These are phyloP conservation scores for Suillus occidentalis DNA, from an alignment of 768 basidiomycete species.

Conservation along the genomic window DNA sequence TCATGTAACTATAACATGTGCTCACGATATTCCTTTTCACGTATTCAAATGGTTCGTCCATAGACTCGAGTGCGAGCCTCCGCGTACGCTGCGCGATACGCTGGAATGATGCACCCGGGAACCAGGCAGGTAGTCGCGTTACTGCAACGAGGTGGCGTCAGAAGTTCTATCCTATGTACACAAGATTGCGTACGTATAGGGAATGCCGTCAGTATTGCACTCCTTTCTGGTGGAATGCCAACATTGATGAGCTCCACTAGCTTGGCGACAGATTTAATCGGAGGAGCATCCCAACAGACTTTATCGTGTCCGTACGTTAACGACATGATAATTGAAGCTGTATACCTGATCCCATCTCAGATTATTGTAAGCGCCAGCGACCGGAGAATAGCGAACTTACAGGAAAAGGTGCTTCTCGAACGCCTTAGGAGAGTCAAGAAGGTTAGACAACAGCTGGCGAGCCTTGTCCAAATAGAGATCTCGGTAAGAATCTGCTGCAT, in stretches of 20 bases:
- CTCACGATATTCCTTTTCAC: slow-evolving; percentile 27
- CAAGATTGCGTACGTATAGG: slow-evolving; percentile 25
- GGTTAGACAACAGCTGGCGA: slow-evolving; percentile 16
- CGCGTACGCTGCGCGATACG: slow-evolving; percentile 17
- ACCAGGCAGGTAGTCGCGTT: slow-evolving; percentile 29
- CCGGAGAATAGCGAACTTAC: slow-evolving; percentile 9
- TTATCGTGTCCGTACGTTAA: slow-evolving; percentile 31
- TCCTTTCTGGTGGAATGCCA: slow-evolving; percentile 26
- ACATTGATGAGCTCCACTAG: slow-evolving; percentile 23
- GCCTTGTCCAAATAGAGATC: slow-evolving; percentile 25
- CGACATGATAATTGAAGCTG: slow-evolving; percentile 32
- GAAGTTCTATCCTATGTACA: background rate
- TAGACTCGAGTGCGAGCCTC: slow-evolving; percentile 21
- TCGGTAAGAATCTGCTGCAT: slow-evolving; percentile 20
- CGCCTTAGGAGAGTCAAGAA: slow-evolving; percentile 22
- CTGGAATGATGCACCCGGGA: slow-evolving; percentile 31
- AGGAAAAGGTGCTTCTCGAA: slow-evolving; percentile 27
- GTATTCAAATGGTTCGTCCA: slow-evolving; percentile 31
- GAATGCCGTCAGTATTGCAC: slow-evolving; percentile 27
- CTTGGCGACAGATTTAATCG: slow-evolving; percentile 23
- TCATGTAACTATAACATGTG: background rate
- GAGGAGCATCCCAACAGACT: slow-evolving; percentile 25
- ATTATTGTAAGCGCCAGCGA: background rate
- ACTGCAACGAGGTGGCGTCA: slow-evolving; percentile 18
- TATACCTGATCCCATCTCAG: slow-evolving; percentile 21